Evolutionary conservation across 169 alveolate species (phyloP), one percentile per base, ranked within the genome.

Genomic region (Cryptosporidium baileyi): DNA sequence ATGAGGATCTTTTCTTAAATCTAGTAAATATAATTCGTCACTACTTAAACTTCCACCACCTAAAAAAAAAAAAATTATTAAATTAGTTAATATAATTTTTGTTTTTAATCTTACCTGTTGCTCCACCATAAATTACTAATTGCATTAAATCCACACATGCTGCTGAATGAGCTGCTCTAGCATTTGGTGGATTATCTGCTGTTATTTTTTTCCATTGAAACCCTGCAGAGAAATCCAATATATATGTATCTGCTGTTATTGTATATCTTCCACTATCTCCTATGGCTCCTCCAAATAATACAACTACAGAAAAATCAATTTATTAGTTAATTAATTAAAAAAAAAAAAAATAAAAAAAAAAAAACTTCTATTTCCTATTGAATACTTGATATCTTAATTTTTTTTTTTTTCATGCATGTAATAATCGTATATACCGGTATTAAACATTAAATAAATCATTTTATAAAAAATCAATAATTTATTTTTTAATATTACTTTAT

Each of bases 81-180:
- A n/a, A n/a, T n/a, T n/a, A n/a, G n/a, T n/a, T 38, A 62, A 44
- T 5, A 36, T 22, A 34, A 32, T 3, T 60, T 47, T 2, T 13
- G 7, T 38, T 41, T 19, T 38, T 60, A 22, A 34, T 52, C 85
- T 22, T 54, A 74, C 99, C 99, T 19, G 99, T 97, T 34, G 99
- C 99, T 4, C 99, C 99, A 17, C 99, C 99, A 89, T 96, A 97
- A 59, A 97, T 92, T 6, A 97, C 99, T 65, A 97, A 91, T 85
- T 98, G 98, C 80, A 92, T 80, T 61, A 92, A 89, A 79, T 98
- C 99, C 6, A 97, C 99, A 79, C 99, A 93, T n/a, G 99, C 97
- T 17, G 98, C 97, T n/a, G 99, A 97, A 89, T 98, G 99, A 5
- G 99, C 99, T 17, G 99, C 99, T 60, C 99, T 91, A 13, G 99